Percentiles rank a stretch among this genome's conserved stretches.
These are phyloP conservation scores for Penicillium sp. DNA, from an alignment of 2,329 filamentous ascomycete genomes.

Conservation along the genomic window DNA sequence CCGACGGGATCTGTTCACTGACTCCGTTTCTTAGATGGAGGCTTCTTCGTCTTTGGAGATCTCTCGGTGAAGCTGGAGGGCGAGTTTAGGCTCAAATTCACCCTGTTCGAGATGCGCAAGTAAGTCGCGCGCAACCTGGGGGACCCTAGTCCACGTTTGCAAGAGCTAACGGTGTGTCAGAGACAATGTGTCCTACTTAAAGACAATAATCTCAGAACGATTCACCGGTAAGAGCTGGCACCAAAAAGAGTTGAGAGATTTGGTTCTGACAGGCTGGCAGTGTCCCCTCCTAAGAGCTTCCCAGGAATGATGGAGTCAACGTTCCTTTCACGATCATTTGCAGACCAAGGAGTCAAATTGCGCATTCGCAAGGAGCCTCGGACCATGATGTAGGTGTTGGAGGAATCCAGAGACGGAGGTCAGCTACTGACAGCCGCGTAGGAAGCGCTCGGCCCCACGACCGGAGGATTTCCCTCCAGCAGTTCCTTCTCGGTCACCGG, in stretches of 20 bases:
- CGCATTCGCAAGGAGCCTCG: constrained; percentile 81
- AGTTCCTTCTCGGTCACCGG: constrained; percentile 40
- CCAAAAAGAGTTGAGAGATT: neutral
- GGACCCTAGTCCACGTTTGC: neutral
- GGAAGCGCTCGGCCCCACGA: constrained; percentile 41
- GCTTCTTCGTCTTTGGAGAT: constrained; percentile 90
- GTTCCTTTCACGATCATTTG: constrained; percentile 76
- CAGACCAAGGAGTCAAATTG: constrained; percentile 82
- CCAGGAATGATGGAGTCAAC: constrained; percentile 81
- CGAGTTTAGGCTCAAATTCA: constrained; percentile 72
- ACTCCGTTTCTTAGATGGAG: constrained; percentile 60
- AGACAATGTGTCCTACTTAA: constrained; percentile 54
- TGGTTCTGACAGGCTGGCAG: constrained; percentile 27
- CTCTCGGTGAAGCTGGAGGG: constrained; percentile 77
- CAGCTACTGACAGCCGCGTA: constrained; percentile 23
- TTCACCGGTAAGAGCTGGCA: constrained; percentile 62
- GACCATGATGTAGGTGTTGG: constrained; percentile 45
- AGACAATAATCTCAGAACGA: constrained; percentile 61
- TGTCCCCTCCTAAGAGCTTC: constrained; percentile 65
- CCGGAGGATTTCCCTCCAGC: constrained; percentile 42
- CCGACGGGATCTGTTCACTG: neutral
- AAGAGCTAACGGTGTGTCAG: constrained; percentile 27
- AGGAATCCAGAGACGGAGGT: neutral
- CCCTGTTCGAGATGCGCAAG: constrained; percentile 72
- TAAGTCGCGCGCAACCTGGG: constrained; percentile 35